Percentiles rank a stretch among this genome's conserved stretches.
Conservation (phyloP, 2,329 filamentous ascomycete genomes). For the Pezicula neosporulosa region DNA sequence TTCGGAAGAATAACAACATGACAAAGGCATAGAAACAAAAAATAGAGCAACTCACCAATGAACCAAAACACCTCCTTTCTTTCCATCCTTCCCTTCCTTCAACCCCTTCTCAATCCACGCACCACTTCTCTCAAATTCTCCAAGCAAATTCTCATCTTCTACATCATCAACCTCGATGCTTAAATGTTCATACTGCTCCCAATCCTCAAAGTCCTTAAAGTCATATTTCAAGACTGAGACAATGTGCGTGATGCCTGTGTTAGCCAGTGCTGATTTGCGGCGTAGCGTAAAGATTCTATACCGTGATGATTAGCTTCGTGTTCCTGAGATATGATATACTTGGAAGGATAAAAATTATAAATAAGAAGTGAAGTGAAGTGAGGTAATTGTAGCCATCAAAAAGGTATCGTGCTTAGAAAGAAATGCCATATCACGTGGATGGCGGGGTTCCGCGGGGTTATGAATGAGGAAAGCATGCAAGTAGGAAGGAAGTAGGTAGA, state of each 20-base stretch:
- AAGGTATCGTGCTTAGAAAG: slow-evolving; percentile 6
- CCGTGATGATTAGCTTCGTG: slow-evolving; percentile 11
- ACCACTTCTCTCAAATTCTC: slow-evolving; percentile 75
- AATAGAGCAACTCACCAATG: slow-evolving; percentile 57
- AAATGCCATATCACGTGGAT: slow-evolving; percentile 32
- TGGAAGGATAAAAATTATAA: too few relatives aligned
- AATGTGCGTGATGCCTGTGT: slow-evolving; percentile 81
- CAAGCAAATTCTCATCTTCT: slow-evolving; percentile 81
- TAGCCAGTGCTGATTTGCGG: slow-evolving; percentile 64
- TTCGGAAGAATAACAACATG: slow-evolving; percentile 3
- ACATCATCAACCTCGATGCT: slow-evolving; percentile 86
- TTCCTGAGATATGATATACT: too few relatives aligned
- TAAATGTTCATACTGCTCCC: slow-evolving; percentile 65
- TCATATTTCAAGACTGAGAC: slow-evolving; percentile 74
- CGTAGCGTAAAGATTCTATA: slow-evolving; percentile 75
- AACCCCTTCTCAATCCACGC: slow-evolving; percentile 80
- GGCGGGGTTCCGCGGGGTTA: slow-evolving; percentile 5
- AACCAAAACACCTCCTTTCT: slow-evolving; percentile 59
- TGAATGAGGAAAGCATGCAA: slow-evolving; percentile 5
- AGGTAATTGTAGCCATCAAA: neutral
- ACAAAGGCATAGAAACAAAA: slow-evolving; percentile 11
- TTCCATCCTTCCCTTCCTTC: slow-evolving; percentile 43
- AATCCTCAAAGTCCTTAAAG: slow-evolving; percentile 51
- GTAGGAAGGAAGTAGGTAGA: neutral
- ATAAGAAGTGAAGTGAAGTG: too few relatives aligned